Base-by-base conservation (phyloP, 495 filamentous ascomycete genomes). In the Penicillium pulvis region DNA sequence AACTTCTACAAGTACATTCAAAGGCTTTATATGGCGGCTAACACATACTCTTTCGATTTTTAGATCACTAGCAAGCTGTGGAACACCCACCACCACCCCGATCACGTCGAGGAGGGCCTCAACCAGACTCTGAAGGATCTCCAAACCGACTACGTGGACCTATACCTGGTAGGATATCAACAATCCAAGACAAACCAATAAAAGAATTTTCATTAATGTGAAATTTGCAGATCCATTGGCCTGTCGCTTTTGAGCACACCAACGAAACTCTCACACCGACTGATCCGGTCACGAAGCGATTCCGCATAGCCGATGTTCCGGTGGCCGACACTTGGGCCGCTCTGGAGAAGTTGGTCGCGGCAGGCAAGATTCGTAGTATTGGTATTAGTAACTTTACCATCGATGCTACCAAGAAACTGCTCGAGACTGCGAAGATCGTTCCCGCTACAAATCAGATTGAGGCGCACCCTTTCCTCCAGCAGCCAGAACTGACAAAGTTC, bases 381-480 rank as follows among this genome's bases (percentile, higher is more conserved):
- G 92, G 92, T 16, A 88, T 95, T 17, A 90, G 86, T 61, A 96
- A 95, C 65, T 93, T 85, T 72, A 76, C 87, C 2, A 71, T 80
- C 9, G 68, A 79, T 41, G 80, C 92, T 60, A 76, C 92, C 36
- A 80, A 90, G 63, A 78, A 84, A 4, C 81, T 88, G 28, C 75
- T 94, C 9, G 73, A 82, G 55, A 88, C 82, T 0, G 86, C 87
- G 7, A 83, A 76, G 53, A 71, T 85, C 39, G 71, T 76, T 26
- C 91, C 91, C 0, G 87, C 80, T 23, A 81, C 89, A 59, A 95
- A 95, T 75, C 90, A 95, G 76, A 89, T 95, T 63, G 91, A 96
- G 70, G 92, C 85, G 60, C 89, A 94, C 67, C 87, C 90, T 0
- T 95, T 94, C 69, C 78, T 96, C 28, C 90, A 92, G 65, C 90